phyloP scores from a whole-genome alignment of 1,139 yeast species.

The Blastobotrys persicus region DNA sequence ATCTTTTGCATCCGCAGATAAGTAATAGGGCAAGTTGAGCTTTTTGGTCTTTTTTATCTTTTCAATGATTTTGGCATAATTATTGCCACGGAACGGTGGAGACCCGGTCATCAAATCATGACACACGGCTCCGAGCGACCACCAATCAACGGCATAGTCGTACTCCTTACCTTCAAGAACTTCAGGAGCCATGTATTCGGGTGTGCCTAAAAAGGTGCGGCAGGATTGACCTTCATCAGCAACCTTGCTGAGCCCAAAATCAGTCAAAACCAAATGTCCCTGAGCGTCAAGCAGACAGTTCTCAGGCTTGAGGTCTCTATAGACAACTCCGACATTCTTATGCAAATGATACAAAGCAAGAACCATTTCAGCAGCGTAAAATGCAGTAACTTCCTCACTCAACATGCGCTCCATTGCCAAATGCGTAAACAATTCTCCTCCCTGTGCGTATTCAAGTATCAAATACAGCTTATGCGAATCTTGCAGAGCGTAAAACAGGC shows the following conservation, averaged over 20 bases:
- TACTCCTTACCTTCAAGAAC: conserved; percentile 82
- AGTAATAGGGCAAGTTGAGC: conserved; percentile 74
- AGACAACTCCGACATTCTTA: conserved; percentile 76
- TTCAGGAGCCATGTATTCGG: conserved; percentile 97
- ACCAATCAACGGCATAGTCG: conserved; percentile 90
- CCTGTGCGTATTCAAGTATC: conserved; percentile 82
- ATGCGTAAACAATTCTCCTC: conserved; percentile 90
- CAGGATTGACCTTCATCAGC: conserved; percentile 51
- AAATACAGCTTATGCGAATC: conserved; percentile 77
- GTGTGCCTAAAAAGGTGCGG: conserved; percentile 86
- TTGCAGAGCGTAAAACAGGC: conserved; percentile 84
- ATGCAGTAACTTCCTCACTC: conserved; percentile 74
- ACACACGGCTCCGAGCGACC: conserved; percentile 91
- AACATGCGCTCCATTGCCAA: conserved; percentile 79
- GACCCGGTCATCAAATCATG: conserved; percentile 85
- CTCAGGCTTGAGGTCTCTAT: conserved; percentile 91
- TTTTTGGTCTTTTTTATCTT: conserved; percentile 67
- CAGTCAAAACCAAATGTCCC: conserved; percentile 85
- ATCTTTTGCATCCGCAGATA: conserved; percentile 84
- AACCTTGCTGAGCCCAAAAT: conserved; percentile 86
- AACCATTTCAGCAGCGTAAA: conserved; percentile 83
- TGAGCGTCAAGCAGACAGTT: conserved; percentile 77
- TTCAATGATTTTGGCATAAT: conserved; percentile 75
- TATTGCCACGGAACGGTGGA: conserved; percentile 93
- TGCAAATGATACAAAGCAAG: conserved; percentile 81